Conservation (phyloP, 148 eudicot genomes). For the Beta vulgaris region DNA sequence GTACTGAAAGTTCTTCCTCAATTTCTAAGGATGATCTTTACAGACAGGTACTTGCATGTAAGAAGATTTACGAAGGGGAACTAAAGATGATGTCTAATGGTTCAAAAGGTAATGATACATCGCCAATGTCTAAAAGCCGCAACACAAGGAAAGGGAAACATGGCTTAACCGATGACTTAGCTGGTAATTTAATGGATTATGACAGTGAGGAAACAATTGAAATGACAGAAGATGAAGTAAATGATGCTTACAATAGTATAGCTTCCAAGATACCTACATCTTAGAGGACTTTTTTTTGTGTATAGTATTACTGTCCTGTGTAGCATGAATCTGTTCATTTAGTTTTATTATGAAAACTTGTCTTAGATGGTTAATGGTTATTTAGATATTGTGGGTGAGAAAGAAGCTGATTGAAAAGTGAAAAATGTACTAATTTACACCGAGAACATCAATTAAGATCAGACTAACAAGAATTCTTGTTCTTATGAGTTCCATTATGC, state of each 20-base stretch:
- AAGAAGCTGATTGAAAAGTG: neutral
- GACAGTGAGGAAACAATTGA: conserved; percentile 88
- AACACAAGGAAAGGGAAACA: conserved; percentile 33
- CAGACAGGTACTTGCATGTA: conserved; percentile 58
- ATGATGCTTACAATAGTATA: conserved; percentile 58
- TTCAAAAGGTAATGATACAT: conserved; percentile 20
- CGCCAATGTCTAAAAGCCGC: conserved; percentile 27
- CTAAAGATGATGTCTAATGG: conserved; percentile 29
- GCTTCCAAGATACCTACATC: conserved; percentile 30
- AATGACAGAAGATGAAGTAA: conserved; percentile 93
- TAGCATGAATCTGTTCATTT: neutral
- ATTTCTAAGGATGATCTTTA: conserved; percentile 49
- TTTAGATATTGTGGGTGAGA: neutral
- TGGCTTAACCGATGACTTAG: neutral
- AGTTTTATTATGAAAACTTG: neutral
- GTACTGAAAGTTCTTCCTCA: conserved; percentile 19
- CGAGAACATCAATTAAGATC: neutral
- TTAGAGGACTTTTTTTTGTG: neutral
- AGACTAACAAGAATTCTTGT: neutral
- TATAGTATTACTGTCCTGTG: too few species aligned
- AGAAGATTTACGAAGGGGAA: conserved; percentile 65
- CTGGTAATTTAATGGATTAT: conserved; percentile 32
- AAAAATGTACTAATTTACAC: too few species aligned
- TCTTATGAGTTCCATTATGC: too few species aligned
- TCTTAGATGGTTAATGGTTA: too few species aligned